Percentiles rank a stretch among this genome's conserved stretches.
phyloP scores from a whole-genome alignment of 2,329 filamentous ascomycete species.

The Fonsecaea monophora region DNA sequence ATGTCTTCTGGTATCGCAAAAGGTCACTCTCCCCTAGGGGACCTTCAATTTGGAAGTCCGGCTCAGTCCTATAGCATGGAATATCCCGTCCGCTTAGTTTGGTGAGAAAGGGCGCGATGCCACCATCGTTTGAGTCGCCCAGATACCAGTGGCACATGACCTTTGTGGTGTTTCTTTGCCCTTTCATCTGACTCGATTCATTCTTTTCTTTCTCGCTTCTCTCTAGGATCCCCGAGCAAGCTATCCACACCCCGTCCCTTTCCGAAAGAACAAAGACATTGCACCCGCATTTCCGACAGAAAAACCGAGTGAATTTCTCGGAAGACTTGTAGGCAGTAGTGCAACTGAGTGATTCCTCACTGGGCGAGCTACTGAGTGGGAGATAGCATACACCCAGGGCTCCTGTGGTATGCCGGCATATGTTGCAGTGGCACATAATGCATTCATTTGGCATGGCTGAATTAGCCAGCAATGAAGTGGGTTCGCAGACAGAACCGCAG shows the following conservation, averaged over 20 bases:
- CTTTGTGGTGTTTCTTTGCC: constrained; percentile 19
- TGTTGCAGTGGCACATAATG: constrained; percentile 57
- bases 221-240: constrained; percentile 32
- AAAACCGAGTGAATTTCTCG: constrained; percentile 41
- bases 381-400: constrained; percentile 47
- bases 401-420: constrained; percentile 57
- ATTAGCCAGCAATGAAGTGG: constrained; percentile 21
- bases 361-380: constrained; percentile 28
- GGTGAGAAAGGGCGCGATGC: constrained; percentile 30
- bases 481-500: constrained; percentile 30
- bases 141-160: constrained; percentile 30
- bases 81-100: constrained; percentile 21
- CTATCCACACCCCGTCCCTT: constrained; percentile 27
- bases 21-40: constrained; percentile 18
- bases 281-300: constrained; percentile 50
- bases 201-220: constrained; percentile 17
- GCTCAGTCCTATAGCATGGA: constrained; percentile 25
- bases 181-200: constrained; percentile 1
- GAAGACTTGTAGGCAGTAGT: constrained; percentile 48
- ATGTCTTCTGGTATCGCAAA: constrained; percentile 6
- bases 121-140: constrained; percentile 33
- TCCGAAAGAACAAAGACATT: constrained; percentile 26
- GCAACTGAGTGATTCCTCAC: constrained; percentile 42
- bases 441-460: constrained; percentile 20
- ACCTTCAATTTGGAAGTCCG: neutral